A percentile compares a stretch with the other conserved stretches of the same genome.
Evolutionary conservation across 169 alveolate species (phyloP).

Genomic region (Eimeria praecox): DNA sequence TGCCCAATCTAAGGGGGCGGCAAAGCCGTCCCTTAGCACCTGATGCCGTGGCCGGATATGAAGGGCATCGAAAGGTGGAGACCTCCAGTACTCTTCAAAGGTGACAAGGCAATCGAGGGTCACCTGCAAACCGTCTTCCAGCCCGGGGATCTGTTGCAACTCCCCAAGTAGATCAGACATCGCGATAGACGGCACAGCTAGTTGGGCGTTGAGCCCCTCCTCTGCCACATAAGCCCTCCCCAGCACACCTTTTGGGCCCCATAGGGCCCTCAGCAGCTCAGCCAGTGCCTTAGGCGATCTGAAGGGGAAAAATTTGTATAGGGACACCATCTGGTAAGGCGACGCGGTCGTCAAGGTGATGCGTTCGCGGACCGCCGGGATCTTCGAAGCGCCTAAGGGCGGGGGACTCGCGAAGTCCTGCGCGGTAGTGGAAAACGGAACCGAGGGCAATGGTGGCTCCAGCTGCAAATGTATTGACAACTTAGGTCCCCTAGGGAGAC

Average conservation of each 20-base stretch:
- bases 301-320: slow-evolving; percentile 74
- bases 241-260: slow-evolving; percentile 79
- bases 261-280: slow-evolving; percentile 70
- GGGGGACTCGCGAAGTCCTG: slow-evolving; percentile 22
- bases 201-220: slow-evolving; percentile 83
- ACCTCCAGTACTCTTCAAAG: background rate
- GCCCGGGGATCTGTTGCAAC: slow-evolving; percentile 67
- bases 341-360: background rate
- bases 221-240: slow-evolving; percentile 83
- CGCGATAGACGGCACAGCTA: slow-evolving; percentile 76
- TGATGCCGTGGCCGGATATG: slow-evolving; percentile 77
- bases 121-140: slow-evolving; percentile 52
- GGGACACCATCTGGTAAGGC: slow-evolving; percentile 78
- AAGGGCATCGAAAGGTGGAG: slow-evolving; percentile 80
- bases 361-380: too few species aligned
- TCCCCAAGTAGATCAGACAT: slow-evolving; percentile 8
- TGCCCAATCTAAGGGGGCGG: slow-evolving; percentile 50
- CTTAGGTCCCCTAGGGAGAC: slow-evolving; percentile 56
- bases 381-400: background rate
- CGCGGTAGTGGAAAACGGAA: slow-evolving; percentile 36
- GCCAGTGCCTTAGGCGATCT: slow-evolving; percentile 48
- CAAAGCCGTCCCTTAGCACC: slow-evolving; percentile 82
- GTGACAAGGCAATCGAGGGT: slow-evolving; percentile 65
- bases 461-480: slow-evolving; percentile 26
- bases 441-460: slow-evolving; percentile 32